Conservation (phyloP, 108 stramenopile species). For the Cyclotella choctawhatcheeana region DNA sequence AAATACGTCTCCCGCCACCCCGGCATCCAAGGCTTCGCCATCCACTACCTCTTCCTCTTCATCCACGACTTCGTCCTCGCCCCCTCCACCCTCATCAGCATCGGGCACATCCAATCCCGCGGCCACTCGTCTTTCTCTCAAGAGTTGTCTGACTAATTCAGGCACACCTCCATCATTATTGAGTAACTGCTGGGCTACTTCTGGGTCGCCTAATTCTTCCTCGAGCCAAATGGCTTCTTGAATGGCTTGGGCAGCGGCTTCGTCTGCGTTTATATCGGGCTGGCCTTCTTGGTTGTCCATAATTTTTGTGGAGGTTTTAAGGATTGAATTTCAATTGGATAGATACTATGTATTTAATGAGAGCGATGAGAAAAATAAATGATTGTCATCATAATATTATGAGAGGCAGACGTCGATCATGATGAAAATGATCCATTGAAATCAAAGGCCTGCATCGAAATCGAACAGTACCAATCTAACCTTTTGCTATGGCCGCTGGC, state of each 20-base stretch:
- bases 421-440: no score
- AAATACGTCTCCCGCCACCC: conserved; percentile 48
- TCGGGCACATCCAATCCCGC: conserved; percentile 22
- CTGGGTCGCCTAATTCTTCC: conserved; percentile 34
- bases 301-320: not conserved
- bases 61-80: not conserved
- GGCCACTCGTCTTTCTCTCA: conserved; percentile 29
- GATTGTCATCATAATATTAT: no score
- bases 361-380: no score
- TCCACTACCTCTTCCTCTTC: conserved; percentile 9
- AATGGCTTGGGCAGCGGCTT: conserved; percentile 40
- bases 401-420: no score
- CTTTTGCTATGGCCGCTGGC: no score
- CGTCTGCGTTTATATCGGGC: conserved; percentile 31
- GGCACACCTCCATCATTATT: conserved; percentile 5
- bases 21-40: conserved; percentile 44
- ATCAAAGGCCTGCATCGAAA: no score
- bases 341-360: no score
- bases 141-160: conserved; percentile 44
- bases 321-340: no score
- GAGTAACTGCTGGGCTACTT: conserved; percentile 20
- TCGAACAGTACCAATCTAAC: no score
- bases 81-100: conserved; percentile 16
- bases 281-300: conserved; percentile 5
- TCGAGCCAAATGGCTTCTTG: conserved; percentile 49